Evolutionary conservation across 2,329 filamentous ascomycete genomes (phyloP).

Genomic region (Neofusicoccum kwambonambiense): DNA sequence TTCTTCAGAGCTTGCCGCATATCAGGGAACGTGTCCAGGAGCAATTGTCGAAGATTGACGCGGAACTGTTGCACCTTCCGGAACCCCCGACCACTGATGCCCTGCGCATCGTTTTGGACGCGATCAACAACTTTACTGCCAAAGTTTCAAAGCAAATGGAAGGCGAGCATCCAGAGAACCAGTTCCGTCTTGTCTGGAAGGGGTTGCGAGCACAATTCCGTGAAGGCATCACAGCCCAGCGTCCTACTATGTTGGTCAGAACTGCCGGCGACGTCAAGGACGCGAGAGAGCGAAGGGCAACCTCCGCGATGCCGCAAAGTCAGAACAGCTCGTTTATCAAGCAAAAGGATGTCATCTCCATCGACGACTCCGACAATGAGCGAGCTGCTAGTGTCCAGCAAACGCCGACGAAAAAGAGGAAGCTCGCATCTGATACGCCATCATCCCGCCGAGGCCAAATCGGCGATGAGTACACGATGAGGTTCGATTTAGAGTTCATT

Average conservation of each 20-base stretch:
- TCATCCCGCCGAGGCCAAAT: background rate
- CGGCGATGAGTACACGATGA: background rate
- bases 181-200: conserved; percentile 45
- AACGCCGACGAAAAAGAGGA: conserved; percentile 31
- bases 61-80: conserved; percentile 59
- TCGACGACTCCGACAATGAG: conserved; percentile 25
- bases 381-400: background rate
- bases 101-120: conserved; percentile 61
- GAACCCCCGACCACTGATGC: conserved; percentile 66
- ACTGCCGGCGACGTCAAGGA: background rate
- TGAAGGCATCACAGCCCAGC: conserved; percentile 32
- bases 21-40: conserved; percentile 46
- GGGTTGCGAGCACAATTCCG: conserved; percentile 54
- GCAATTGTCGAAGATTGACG: conserved; percentile 53
- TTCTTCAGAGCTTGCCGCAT: conserved; percentile 40
- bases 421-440: conserved; percentile 20
- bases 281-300: background rate
- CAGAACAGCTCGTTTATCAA: background rate
- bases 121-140: conserved; percentile 57
- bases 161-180: conserved; percentile 44
- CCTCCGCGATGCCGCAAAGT: background rate
- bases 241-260: conserved; percentile 27
- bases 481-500: conserved; percentile 34
- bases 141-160: conserved; percentile 55
- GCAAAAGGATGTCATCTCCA: conserved; percentile 19